Base-by-base conservation (phyloP, 768 basidiomycete genomes). In the Leccinum rimulosum region DNA sequence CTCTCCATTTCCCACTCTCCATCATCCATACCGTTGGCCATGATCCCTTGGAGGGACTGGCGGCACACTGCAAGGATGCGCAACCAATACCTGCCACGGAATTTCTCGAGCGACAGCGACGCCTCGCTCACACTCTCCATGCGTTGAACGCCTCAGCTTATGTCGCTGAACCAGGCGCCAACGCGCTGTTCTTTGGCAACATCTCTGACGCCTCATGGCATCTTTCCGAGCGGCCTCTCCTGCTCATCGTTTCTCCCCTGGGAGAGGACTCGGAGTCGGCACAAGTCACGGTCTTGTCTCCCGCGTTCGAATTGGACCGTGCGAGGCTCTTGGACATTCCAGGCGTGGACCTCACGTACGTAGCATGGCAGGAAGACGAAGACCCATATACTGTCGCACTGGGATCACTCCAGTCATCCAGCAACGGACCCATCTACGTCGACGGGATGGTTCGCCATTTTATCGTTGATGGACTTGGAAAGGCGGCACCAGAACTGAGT, bases 131-230 rank as follows among this genome's bases (percentile, higher is more conserved):
- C 14, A 74, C 69, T 0, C 78, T 91, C 17, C 69, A 75, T 55
- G 60, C 70, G 6, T 75, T 84, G 28, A 80, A 83, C 31, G 86
- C 82, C 0, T 78, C 83, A 7, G 87, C 88, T 15, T 94, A 90
- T 69, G 82, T 95, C 35, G 83, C 88, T 6, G 92, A 95, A 69
- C 91, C 93, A 27, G 85, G 89, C 0, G 82, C 89, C 14, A 88
- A 78, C 57, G 84, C 86, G 1, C 73, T 78, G 3, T 95, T 84
- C 77, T 93, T 82, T 70, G 84, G 79, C n/a, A 92, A 91, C 64
- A 79, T 92, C 58, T 87, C 87, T 12, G 67, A 64, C 6, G 60
- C 79, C 8, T 66, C 80, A 22, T 95, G 93, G 93, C 61, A 65
- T 33, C 79, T 91, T 33, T 90, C 89, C 10, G 93, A 95, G 73